These are phyloP conservation scores for Gastrodia elata DNA, from an alignment of 106 monocot genomes.

Conservation along the genomic window DNA sequence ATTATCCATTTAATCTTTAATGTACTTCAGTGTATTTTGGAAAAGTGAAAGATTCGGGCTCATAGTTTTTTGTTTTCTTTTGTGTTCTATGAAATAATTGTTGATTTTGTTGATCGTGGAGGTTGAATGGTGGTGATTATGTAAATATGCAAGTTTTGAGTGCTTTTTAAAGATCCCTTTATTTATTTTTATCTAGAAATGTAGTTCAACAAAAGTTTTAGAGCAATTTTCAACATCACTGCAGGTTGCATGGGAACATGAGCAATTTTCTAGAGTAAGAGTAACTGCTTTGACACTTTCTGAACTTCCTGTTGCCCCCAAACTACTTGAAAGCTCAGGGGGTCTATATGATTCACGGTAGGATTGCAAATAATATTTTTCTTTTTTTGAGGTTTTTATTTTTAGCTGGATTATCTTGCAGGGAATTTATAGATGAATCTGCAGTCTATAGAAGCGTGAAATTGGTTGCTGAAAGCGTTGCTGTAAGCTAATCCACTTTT, in stretches of 20 bases:
- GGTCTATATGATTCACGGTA: constrained; percentile 71
- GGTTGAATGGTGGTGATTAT: no score
- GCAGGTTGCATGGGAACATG: constrained; percentile 98
- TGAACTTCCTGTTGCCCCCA: constrained; percentile 61
- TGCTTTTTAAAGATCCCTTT: no score
- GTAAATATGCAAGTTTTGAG: no score
- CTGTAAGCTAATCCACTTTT: constrained; percentile 43
- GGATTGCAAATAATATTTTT: background rate
- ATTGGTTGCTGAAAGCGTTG: constrained; percentile 93
- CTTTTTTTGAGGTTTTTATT: background rate
- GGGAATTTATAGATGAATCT: constrained; percentile 52
- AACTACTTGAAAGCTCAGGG: constrained; percentile 77
- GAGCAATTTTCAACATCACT: constrained; percentile 6
- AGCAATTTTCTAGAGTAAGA: constrained; percentile 91
- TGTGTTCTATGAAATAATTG: no score
- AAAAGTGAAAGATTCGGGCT: no score
- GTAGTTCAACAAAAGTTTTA: background rate
- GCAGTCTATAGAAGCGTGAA: constrained; percentile 65
- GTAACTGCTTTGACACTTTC: constrained; percentile 92
- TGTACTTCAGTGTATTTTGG: no score
- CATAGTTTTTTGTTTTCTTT: no score
- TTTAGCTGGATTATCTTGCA: constrained; percentile 18
- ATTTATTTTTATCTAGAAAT: background rate
- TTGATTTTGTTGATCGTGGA: no score
- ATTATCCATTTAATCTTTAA: no score